Percentiles rank a stretch among this genome's conserved stretches.
Evolutionary conservation across 2,329 filamentous ascomycete species (phyloP).

Genomic region (Plectosphaerella plurivora): DNA sequence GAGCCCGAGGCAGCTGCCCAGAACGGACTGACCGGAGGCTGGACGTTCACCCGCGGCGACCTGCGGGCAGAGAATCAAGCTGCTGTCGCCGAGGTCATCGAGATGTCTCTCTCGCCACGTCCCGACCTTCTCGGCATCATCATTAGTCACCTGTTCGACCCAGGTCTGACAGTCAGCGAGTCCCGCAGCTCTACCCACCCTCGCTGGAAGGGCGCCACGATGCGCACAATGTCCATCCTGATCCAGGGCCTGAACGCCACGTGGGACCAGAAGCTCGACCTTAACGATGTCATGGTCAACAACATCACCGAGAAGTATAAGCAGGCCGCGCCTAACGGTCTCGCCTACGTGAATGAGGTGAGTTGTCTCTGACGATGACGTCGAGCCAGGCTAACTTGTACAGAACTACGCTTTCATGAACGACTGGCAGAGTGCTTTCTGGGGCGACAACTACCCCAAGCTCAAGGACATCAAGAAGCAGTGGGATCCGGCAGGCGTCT

Average conservation of each 20-base stretch:
- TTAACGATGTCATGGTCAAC: slow-evolving; percentile 12
- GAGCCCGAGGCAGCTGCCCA: slow-evolving; percentile 10
- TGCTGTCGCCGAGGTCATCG: no score
- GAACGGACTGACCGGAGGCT: slow-evolving; percentile 12
- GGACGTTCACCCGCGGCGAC: slow-evolving; percentile 11
- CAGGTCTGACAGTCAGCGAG: neutral
- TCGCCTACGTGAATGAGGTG: neutral
- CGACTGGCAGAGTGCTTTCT: neutral
- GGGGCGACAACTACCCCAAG: neutral
- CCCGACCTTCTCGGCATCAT: no score
- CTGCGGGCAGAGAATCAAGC: slow-evolving; percentile 3
- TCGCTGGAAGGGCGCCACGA: slow-evolving; percentile 7
- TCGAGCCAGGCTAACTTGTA: neutral
- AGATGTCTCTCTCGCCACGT: no score
- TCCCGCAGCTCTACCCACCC: slow-evolving; percentile 10
- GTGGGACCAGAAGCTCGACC: slow-evolving; percentile 5
- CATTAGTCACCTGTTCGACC: slow-evolving; percentile 8
- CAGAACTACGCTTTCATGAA: neutral
- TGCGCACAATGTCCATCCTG: slow-evolving; percentile 10
- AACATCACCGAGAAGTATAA: neutral
- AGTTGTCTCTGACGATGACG: neutral
- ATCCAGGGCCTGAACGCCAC: slow-evolving; percentile 6
- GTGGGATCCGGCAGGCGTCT: slow-evolving; percentile 41
- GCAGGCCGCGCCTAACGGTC: neutral
- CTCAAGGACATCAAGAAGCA: neutral